These are phyloP conservation scores for Diaporthe citri DNA, from an alignment of 2,329 filamentous ascomycete species.

Conservation along the genomic window DNA sequence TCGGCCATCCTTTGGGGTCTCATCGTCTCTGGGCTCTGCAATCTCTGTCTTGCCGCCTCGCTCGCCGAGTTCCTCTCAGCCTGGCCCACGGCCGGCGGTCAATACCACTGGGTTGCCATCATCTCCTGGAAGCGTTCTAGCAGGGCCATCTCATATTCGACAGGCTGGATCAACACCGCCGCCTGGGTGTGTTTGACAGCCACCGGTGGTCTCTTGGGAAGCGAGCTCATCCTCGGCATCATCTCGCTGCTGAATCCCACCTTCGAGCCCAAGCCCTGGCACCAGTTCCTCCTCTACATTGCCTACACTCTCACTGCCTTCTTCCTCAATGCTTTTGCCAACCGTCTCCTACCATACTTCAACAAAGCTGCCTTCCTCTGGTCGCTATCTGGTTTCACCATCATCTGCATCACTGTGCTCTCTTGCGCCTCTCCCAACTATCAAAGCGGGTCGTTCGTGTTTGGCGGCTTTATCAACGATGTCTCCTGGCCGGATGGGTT, in stretches of 20 bases:
- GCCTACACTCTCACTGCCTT: conserved; percentile 73
- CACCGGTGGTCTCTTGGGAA: conserved; percentile 76
- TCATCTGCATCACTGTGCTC: conserved; percentile 78
- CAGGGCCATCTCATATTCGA: conserved; percentile 75
- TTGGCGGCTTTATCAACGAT: conserved; percentile 75
- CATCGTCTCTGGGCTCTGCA: conserved; percentile 73
- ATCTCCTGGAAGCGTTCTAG: conserved; percentile 72
- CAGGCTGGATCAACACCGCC: conserved; percentile 80
- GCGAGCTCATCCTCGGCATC: conserved; percentile 74
- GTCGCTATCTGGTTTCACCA: conserved; percentile 76
- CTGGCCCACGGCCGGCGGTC: conserved; percentile 70
- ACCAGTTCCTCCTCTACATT: conserved; percentile 81
- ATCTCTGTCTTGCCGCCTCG: conserved; percentile 76
- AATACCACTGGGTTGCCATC: conserved; percentile 80
- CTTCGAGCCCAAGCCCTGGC: conserved; percentile 73
- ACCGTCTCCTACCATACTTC: conserved; percentile 71
- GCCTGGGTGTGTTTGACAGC: conserved; percentile 79
- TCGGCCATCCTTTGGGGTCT: conserved; percentile 81
- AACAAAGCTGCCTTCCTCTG: conserved; percentile 79
- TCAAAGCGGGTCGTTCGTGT: conserved; percentile 74
- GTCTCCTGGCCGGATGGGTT: conserved; percentile 78
- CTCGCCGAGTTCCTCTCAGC: conserved; percentile 79
- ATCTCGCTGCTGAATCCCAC: conserved; percentile 71
- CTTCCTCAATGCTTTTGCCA: conserved; percentile 74
- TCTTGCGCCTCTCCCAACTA: conserved; percentile 75